Evolutionary conservation across 2,329 filamentous ascomycete genomes (phyloP), one percentile per base, ranked within the genome.

Genomic region (Penicillium decumbens): DNA sequence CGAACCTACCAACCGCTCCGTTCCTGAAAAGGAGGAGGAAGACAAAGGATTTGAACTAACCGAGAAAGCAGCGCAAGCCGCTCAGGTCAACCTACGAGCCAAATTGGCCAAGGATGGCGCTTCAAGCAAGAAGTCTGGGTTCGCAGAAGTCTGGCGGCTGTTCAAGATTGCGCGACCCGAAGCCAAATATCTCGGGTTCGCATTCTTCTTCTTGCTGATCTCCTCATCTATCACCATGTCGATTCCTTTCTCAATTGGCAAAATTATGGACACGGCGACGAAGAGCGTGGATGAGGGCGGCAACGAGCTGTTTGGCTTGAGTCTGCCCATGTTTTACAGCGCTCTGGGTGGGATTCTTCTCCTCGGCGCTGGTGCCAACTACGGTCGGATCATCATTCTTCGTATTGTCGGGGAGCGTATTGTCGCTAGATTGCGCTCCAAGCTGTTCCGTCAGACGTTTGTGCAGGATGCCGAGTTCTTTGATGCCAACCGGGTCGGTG

Each of bases 401-500:
- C 84, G 93, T 24, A 93, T 97, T 54, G 89, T 98, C 6, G 95
- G 93, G 55, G 93, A 98, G 72, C 82, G 93, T 37, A 93, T 98
- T 50, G 93, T 98, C 46, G 86, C 92, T 9, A 83, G 92, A 59
- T 78, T 98, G 47, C 83, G 93, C 53, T 92, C 91, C 13, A 87
- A 89, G 65, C 82, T 98, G 3, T 98, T 95, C 74, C 83, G 89
- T 57, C 83, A 87, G 56, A 98, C 93, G 0, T 95, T 95, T 61
- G 80, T 93, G n/a, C 93, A 98, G 69, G 93, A 98, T 69, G 93
- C 93, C 50, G 93, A 97, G 65, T 98, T 98, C 75, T 98, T 98
- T 65, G 93, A 98, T 67, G 93, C 93, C 33, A 98, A 98, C 73
- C 82, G 93, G 24, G 91, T 96, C 24, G 93, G 93, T 68, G 93